A percentile compares a stretch with the other conserved stretches of the same genome.
Evolutionary conservation across 192 early-diverging fungal species (phyloP).

Genomic region (Coemansia sp.): DNA sequence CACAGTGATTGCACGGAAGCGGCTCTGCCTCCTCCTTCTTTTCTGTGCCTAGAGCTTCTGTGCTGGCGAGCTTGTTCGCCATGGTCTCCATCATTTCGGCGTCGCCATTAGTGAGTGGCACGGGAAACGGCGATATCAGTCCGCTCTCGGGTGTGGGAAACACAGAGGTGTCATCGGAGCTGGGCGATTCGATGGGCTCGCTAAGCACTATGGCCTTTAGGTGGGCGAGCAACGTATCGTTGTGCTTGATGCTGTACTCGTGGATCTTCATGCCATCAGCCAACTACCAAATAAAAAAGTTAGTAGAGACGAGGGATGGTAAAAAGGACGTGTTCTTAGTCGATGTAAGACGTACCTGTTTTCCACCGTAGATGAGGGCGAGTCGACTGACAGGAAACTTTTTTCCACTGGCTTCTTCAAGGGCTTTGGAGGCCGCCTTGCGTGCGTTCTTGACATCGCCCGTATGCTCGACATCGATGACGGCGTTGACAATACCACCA

Average conservation of each 20-base stretch:
- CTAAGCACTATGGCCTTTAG: slow-evolving; percentile 3
- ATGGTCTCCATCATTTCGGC: neutral
- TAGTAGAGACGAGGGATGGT: neutral
- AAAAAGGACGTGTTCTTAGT: too few species aligned
- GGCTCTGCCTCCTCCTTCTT: neutral
- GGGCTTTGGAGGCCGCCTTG: slow-evolving; percentile 1
- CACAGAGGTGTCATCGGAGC: neutral
- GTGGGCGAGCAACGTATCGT: slow-evolving; percentile 21
- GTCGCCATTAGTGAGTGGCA: neutral
- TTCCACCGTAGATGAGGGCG: slow-evolving; percentile 38
- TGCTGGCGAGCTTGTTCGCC: neutral
- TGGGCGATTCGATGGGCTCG: neutral
- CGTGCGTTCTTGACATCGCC: slow-evolving; percentile 22
- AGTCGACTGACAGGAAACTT: slow-evolving; percentile 10
- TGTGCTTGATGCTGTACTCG: slow-evolving; percentile 43
- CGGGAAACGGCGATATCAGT: neutral
- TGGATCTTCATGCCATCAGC: slow-evolving; percentile 46
- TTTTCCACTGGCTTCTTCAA: neutral
- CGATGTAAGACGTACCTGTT: slow-evolving; percentile 21
- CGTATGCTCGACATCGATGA: slow-evolving; percentile 13
- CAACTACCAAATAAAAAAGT: slow-evolving; percentile 10
- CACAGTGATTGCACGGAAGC: slow-evolving; percentile 39
- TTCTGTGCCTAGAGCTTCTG: neutral
- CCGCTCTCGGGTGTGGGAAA: neutral
- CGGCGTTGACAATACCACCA: neutral